Evolutionary conservation across 805 yeast genomes (phyloP), one percentile per base, ranked within the genome.

Genomic region (Metschnikowia proteae): DNA sequence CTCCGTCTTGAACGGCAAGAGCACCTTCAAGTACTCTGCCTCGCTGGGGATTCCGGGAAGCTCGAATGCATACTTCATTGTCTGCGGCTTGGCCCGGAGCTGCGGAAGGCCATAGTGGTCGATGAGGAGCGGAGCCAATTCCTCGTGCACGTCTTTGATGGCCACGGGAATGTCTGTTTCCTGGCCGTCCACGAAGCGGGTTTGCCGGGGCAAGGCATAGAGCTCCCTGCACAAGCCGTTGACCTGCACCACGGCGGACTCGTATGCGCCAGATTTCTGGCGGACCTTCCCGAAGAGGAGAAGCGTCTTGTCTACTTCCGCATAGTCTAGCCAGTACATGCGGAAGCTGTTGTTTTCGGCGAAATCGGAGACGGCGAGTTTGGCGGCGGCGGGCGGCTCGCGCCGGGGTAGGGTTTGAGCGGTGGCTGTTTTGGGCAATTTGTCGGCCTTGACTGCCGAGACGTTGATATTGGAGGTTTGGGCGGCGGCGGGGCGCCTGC

Each of bases 291-390:
- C 99, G 64, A 86, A 92, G 7, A 94, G 72, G 17, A 88, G 64
- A 43, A 94, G 67, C 0, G 82, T 68, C 56, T 78, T 78, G 50
- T 84, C 87, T 9, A 85, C 81, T 62, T 92, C 98, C 25, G 86
- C 75, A 64, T 83, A 90, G 66, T 94, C 99, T 29, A 87, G 68
- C 97, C 97, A 94, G 65, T 78, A 94, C 83, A 92, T 82, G 58
- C 80, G 79, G 62, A 90, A 78, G 0, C 74, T 56, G 38, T 76
- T 78, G 41, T 53, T 61, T n/a, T 51, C 54, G 22, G 50, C 45
- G 5, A 55, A 52, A 6, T 40, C 49, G 1, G 42, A 39, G 8
- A 47, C 48, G 8, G 65, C 68, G 26, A 72, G 43, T 49, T 73
- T 73, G 30, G 68, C 72, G 2, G 73, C 60, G 30, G 62, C 57